Evolutionary conservation across 2,329 filamentous ascomycete genomes (phyloP), one percentile per base, ranked within the genome.

Genomic region (Westerdykella aurantiaca): DNA sequence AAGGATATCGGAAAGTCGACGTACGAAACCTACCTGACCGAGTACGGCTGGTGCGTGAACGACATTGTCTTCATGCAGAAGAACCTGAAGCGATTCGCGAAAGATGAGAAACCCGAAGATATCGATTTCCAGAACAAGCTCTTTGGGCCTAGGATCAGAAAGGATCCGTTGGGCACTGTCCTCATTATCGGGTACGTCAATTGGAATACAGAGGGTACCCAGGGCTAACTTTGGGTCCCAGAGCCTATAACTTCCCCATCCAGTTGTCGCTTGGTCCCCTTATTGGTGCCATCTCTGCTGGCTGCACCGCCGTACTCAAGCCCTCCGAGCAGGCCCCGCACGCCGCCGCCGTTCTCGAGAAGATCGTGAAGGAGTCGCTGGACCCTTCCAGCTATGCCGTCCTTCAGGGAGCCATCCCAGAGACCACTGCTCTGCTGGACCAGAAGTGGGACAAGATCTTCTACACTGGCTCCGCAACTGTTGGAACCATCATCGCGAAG

Each of bases 391-490:
- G 82, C 55, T 96, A 88, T 69, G 72, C 75, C 31, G 79, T 88
- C 46, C 75, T 96, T 53, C 93, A 96, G 64, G 93, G 93, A 47
- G 82, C 74, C 22, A 71, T 95, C 16, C 76, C 83, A 11, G 88
- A 95, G 74, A 89, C 86, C 4, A 88, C 86, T 37, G 82, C 82
- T 11, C 72, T 97, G 37, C 78, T 98, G 29, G 81, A 91, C 45
- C 81, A 89, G 72, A 91, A 91, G 68, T 98, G 90, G 85, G 90
- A 94, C 72, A 97, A 96, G 78, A 94, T 98, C 60, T 90, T 93
- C 74, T 98, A 95, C 73, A 98, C 93, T 1, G 93, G 93, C 43
- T 83, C 82, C 58, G 77, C 78, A 41, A 72, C 65, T 22, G 88
- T 96, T 14, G 93, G 87, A 38, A 74, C 61, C 17, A 76, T 76